Conservation (phyloP, 495 filamentous ascomycete genomes). For the Parmelia sp. region DNA sequence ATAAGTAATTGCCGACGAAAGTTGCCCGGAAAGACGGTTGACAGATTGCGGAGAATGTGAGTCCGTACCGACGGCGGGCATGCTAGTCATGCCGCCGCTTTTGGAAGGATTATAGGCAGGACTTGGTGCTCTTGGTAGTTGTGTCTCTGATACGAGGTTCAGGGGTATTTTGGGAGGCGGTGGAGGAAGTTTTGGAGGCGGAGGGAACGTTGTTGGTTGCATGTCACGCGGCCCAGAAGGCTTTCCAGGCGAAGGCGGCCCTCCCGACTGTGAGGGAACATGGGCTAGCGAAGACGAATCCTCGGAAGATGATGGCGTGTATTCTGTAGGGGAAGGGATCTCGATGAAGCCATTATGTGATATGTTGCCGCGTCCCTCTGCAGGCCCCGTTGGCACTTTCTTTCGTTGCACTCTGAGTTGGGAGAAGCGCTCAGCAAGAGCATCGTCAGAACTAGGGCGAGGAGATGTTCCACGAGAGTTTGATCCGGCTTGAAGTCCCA, state of each 20-base stretch:
- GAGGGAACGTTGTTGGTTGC: slow-evolving; percentile 40
- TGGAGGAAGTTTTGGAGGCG: slow-evolving; percentile 36
- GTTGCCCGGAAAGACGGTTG: slow-evolving; percentile 17
- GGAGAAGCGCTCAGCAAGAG: slow-evolving; percentile 53
- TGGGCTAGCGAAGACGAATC: slow-evolving; percentile 31
- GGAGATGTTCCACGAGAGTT: slow-evolving; percentile 1
- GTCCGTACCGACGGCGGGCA: slow-evolving; percentile 19
- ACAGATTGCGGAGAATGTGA: slow-evolving; percentile 14
- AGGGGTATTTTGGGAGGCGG: slow-evolving; percentile 52
- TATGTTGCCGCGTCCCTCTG: not conserved
- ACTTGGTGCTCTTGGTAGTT: slow-evolving; percentile 72
- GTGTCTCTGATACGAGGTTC: slow-evolving; percentile 38
- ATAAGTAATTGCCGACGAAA: slow-evolving; percentile 4
- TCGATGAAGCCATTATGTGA: slow-evolving; percentile 8
- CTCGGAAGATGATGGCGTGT: slow-evolving; percentile 31
- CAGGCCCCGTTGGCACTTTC: slow-evolving; percentile 8
- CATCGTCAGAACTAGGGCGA: slow-evolving; percentile 27
- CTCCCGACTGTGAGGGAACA: slow-evolving; percentile 25
- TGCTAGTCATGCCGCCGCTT: slow-evolving; percentile 3
- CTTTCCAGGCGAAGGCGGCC: slow-evolving; percentile 26
- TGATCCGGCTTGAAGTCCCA: slow-evolving; percentile 50
- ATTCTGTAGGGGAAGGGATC: slow-evolving; percentile 33
- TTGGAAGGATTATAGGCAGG: slow-evolving; percentile 72
- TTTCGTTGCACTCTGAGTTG: slow-evolving; percentile 41
- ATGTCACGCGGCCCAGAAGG: slow-evolving; percentile 54